A percentile compares a stretch with the other conserved stretches of the same genome.
Conservation (phyloP, 2,329 filamentous ascomycete species). For the Arthrinium puccinioides region DNA sequence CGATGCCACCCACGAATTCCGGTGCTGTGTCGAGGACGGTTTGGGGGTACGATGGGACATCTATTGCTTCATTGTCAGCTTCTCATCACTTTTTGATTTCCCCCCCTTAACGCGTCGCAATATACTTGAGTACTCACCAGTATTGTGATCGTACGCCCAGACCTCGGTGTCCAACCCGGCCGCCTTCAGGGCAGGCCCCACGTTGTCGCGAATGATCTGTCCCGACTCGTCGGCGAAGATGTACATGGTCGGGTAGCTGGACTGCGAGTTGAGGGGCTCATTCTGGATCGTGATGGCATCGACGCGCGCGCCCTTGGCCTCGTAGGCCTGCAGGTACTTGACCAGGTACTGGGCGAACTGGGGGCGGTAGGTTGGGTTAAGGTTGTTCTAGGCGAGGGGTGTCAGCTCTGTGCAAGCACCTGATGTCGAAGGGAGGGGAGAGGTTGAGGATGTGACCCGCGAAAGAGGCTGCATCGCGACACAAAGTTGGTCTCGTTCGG, state of each 20-base stretch:
- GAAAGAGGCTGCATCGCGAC: not conserved
- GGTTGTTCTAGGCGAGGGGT: conserved; percentile 22
- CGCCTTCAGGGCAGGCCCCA: conserved; percentile 28
- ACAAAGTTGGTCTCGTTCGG: too few relatives aligned
- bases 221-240: conserved; percentile 29
- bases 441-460: too few relatives aligned
- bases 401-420: not conserved
- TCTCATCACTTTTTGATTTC: too few relatives aligned
- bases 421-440: not conserved
- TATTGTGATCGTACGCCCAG: conserved; percentile 41
- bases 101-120: too few relatives aligned
- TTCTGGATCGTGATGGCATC: conserved; percentile 38
- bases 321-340: conserved; percentile 32
- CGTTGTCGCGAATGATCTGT: conserved; percentile 26
- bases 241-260: conserved; percentile 30
- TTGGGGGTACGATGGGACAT: conserved; percentile 26
- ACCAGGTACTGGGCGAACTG: conserved; percentile 31
- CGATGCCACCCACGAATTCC: conserved; percentile 23
- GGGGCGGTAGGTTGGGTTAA: conserved; percentile 27
- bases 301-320: conserved; percentile 23
- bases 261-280: conserved; percentile 32
- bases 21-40: conserved; percentile 27
- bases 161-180: conserved; percentile 32
- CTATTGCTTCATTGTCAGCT: too few relatives aligned
- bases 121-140: conserved; percentile 16